Percentiles rank a stretch among this genome's conserved stretches.
Conservation (phyloP, 1,284 basidiomycete species). For the Heimioporus retisporus region DNA sequence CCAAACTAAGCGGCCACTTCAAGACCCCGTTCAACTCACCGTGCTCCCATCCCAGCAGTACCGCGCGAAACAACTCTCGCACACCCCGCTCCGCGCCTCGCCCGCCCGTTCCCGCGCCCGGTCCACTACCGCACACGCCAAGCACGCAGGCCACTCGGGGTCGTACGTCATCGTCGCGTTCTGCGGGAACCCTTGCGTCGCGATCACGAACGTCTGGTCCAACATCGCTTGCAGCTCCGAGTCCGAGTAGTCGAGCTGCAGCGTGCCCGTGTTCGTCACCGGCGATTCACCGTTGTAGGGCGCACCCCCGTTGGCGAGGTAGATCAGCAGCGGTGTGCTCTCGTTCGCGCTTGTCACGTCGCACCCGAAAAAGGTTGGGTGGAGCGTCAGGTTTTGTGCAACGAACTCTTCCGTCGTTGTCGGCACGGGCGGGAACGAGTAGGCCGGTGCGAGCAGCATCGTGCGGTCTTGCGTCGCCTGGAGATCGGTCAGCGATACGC, state of each 20-base stretch:
- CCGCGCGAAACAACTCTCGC: conserved; percentile 48
- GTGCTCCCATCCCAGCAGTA: conserved; percentile 51
- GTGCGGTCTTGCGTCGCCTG: conserved; percentile 54
- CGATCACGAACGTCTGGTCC: conserved; percentile 50
- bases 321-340: conserved; percentile 49
- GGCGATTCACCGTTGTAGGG: conserved; percentile 50
- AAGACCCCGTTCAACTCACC: neutral
- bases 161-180: conserved; percentile 35
- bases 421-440: conserved; percentile 56
- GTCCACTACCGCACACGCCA: conserved; percentile 58
- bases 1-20: no score
- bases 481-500: neutral
- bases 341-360: conserved; percentile 28
- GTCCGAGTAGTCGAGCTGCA: conserved; percentile 43
- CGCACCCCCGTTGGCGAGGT: conserved; percentile 55
- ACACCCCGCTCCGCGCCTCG: conserved; percentile 48
- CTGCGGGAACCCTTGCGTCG: conserved; percentile 51
- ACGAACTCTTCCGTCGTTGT: conserved; percentile 41
- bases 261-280: conserved; percentile 53
- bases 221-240: conserved; percentile 52
- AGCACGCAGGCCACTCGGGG: conserved; percentile 53
- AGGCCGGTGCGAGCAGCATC: conserved; percentile 46
- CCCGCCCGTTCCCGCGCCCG: conserved; percentile 45
- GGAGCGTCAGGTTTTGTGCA: conserved; percentile 43
- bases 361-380: conserved; percentile 61